Evolutionary conservation across 495 filamentous ascomycete genomes (phyloP), one percentile per base, ranked within the genome.

Genomic region (Clavariopsis aquatica): DNA sequence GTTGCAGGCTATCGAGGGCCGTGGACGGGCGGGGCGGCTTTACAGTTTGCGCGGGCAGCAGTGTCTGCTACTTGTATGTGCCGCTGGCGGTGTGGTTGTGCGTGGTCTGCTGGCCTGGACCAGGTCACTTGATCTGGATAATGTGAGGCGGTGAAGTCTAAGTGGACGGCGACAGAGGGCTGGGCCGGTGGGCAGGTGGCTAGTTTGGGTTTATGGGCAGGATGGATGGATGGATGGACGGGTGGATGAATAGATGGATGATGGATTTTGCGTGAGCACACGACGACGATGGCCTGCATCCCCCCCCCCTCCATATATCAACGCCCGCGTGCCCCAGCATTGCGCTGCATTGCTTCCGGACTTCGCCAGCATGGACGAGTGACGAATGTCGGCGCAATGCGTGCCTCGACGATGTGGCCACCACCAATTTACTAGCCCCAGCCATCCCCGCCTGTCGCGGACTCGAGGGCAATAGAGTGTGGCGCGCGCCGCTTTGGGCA

Each of bases 321-420:
- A 56, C 60, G 52, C 51, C 58, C 36, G 31, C 52, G 53, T 65
- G 67, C 66, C 66, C 52, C 28, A 19, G 31, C 38, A 19, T 28
- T 31, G 46, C 45, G 31, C 31, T n/a, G 38, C 23, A 38, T 17
- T 45, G 3, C 31, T 55, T 38, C 60, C 59, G 60, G 60, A 56
- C 61, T 60, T 57, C 45, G 61, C 56, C 66, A 64, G 55, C 67
- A 62, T 60, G 65, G 43, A 43, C 38, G 28, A 52, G 54, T 59
- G 53, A 63, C 59, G 59, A 59, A 31, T 57, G 51, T 46, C 27
- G 19, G 55, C 28, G 41, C 23, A 38, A 49, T 41, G 19, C 31
- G 34, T 31, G 15, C 27, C 47, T 52, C 60, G 13, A 68, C 23
- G 38, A 43, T 9, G 38, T 43, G 38, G 38, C 38, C 26, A 24